A percentile compares a stretch with the other conserved stretches of the same genome.
Conservation (phyloP, 2,329 filamentous ascomycete species). For the Cladosporium sp. region DNA sequence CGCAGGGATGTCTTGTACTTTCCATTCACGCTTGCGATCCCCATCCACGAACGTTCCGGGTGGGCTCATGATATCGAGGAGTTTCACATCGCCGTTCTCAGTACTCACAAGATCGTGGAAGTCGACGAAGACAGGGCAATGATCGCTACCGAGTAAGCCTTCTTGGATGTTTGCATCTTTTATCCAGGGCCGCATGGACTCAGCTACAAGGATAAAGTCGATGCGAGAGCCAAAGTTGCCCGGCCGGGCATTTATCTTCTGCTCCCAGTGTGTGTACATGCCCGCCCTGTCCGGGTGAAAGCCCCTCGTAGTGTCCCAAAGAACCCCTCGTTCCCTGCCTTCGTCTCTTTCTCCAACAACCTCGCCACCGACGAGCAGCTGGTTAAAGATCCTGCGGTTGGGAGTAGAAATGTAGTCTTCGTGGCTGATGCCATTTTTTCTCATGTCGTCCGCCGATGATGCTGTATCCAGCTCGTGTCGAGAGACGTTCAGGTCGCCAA, state of each 20-base stretch:
- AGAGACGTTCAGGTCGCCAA: slow-evolving; percentile 83
- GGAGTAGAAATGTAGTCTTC: slow-evolving; percentile 69
- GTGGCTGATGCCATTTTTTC: slow-evolving; percentile 60
- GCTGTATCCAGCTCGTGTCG: slow-evolving; percentile 67
- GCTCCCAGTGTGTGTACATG: slow-evolving; percentile 98
- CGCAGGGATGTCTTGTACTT: slow-evolving; percentile 59
- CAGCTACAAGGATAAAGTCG: slow-evolving; percentile 83
- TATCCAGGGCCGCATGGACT: slow-evolving; percentile 75
- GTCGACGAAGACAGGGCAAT: slow-evolving; percentile 83
- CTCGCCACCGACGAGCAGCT: slow-evolving; percentile 68
- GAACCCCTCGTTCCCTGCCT: slow-evolving; percentile 61
- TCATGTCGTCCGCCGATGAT: slow-evolving; percentile 63
- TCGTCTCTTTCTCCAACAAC: slow-evolving; percentile 62
- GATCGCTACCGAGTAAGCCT: slow-evolving; percentile 87
- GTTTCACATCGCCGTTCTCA: slow-evolving; percentile 42
- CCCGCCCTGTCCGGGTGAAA: slow-evolving; percentile 74
- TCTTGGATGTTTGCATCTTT: slow-evolving; percentile 80
- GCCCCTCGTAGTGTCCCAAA: slow-evolving; percentile 77
- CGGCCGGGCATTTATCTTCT: slow-evolving; percentile 88
- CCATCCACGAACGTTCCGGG: slow-evolving; percentile 64
- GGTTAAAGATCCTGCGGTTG: slow-evolving; percentile 73
- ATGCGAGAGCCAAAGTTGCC: slow-evolving; percentile 90
- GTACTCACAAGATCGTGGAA: slow-evolving; percentile 56
- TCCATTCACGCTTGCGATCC: slow-evolving; percentile 59
- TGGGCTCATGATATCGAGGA: slow-evolving; percentile 75